Evolutionary conservation across 768 basidiomycete genomes (phyloP).

Genomic region (Gautieria morchelliformis): DNA sequence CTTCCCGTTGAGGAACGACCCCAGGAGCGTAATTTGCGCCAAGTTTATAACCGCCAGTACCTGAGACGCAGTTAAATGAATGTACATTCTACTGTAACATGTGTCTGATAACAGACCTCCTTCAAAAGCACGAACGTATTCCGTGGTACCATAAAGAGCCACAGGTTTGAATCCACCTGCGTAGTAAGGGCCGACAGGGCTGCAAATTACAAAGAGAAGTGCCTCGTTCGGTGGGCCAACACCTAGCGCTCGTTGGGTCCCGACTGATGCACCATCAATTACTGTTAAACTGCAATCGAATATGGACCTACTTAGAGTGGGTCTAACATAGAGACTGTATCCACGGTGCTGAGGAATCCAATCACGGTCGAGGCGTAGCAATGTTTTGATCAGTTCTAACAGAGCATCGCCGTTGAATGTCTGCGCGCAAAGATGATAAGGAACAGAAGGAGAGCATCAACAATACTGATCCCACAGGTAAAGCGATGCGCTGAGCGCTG

Average conservation of each 20-base stretch:
- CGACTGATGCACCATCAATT: constrained; percentile 39
- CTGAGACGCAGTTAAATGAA: constrained; percentile 21
- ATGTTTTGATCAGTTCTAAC: constrained; percentile 73
- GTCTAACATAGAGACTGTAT: constrained; percentile 87
- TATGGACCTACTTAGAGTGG: constrained; percentile 46
- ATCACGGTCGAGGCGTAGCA: constrained; percentile 71
- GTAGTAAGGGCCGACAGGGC: constrained; percentile 70
- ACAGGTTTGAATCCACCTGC: constrained; percentile 85
- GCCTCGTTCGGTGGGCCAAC: constrained; percentile 48
- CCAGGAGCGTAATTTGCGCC: constrained; percentile 87
- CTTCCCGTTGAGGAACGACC: constrained; percentile 74
- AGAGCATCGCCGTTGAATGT: constrained; percentile 71
- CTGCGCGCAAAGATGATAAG: constrained; percentile 26
- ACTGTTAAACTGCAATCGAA: background rate
- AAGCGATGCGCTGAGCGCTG: constrained; percentile 67
- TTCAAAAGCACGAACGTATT: constrained; percentile 38
- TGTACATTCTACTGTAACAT: background rate
- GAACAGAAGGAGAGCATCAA: background rate
- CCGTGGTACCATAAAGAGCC: constrained; percentile 59
- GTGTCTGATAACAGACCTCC: constrained; percentile 25
- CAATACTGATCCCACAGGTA: constrained; percentile 44
- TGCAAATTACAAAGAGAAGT: constrained; percentile 53
- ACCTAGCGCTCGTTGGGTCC: constrained; percentile 49
- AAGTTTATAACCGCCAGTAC: constrained; percentile 82
- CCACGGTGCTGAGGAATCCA: constrained; percentile 90